phyloP scores from a whole-genome alignment of 257 asterid species.

The Solanum raphanifolium region DNA sequence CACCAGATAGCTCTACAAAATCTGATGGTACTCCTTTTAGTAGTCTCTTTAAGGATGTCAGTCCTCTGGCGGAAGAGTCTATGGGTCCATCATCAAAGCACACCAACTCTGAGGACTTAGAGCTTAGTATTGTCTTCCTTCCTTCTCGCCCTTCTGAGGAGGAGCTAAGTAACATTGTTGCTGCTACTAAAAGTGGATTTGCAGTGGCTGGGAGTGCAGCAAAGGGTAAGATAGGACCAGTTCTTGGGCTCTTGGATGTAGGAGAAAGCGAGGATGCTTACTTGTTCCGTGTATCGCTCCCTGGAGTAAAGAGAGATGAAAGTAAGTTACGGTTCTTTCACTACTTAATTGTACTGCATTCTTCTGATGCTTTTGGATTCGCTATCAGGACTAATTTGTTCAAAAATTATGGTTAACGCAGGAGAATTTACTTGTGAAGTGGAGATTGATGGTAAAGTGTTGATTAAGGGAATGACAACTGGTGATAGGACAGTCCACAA shows the following conservation, averaged over 20 bases:
- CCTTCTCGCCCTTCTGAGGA: conserved; percentile 52
- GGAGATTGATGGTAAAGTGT: conserved; percentile 57
- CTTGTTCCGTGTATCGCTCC: conserved; percentile 80
- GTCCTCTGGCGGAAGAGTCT: conserved; percentile 1
- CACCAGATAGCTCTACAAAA: neutral
- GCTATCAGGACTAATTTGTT: neutral
- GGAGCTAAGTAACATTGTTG: conserved; percentile 53
- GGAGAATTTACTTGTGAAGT: conserved; percentile 81
- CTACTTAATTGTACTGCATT: neutral
- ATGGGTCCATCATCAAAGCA: conserved; percentile 10
- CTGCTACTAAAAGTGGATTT: conserved; percentile 40
- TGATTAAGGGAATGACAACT: conserved; percentile 50
- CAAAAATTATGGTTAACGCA: conserved; percentile 7
- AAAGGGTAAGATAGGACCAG: conserved; percentile 50
- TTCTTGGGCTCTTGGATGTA: conserved; percentile 59
- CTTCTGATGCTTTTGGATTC: neutral
- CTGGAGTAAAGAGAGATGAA: conserved; percentile 82
- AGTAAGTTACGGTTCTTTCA: conserved; percentile 28
- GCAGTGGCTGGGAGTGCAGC: conserved; percentile 74
- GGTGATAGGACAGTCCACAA: conserved; percentile 47
- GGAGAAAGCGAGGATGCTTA: conserved; percentile 71
- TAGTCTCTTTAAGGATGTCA: conserved; percentile 1
- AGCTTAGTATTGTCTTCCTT: conserved; percentile 44
- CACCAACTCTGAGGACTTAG: conserved; percentile 9
- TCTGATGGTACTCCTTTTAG: conserved; percentile 3